These are phyloP conservation scores for Rubia peregrina DNA, from an alignment of 305 asterid genomes.

Conservation along the genomic window DNA sequence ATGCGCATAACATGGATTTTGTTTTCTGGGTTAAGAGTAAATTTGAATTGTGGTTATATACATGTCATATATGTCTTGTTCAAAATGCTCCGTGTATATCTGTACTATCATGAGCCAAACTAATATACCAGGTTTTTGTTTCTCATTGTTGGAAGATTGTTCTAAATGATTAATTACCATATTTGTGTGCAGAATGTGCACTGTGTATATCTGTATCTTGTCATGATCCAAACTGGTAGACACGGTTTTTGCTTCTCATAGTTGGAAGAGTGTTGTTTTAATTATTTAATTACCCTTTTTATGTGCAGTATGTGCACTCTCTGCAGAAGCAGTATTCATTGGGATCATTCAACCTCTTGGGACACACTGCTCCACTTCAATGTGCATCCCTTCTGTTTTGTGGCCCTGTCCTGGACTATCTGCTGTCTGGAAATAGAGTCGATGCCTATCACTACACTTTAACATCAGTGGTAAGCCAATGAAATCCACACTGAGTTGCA, in stretches of 20 bases:
- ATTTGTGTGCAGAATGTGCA: constrained; percentile 56
- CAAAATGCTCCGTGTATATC: constrained; percentile 2
- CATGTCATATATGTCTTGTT: too few relatives aligned
- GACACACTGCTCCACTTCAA: constrained; percentile 83
- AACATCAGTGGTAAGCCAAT: constrained; percentile 40
- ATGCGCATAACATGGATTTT: neutral
- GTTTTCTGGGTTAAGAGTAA: neutral
- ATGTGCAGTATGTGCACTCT: constrained; percentile 64
- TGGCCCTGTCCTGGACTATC: constrained; percentile 65
- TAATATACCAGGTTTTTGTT: neutral
- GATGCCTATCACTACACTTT: constrained; percentile 43
- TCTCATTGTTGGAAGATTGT: constrained; percentile 10
- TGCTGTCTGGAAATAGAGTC: constrained; percentile 59
- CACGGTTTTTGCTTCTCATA: constrained; percentile 1
- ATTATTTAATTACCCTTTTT: constrained; percentile 17
- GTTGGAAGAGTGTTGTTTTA: constrained; percentile 12
- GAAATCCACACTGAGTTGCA: neutral
- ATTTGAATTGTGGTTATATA: neutral
- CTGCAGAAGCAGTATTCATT: constrained; percentile 73
- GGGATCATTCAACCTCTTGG: constrained; percentile 72
- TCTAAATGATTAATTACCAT: constrained; percentile 18
- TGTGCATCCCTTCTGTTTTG: constrained; percentile 57
- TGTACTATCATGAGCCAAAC: constrained; percentile 9
- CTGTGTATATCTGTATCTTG: constrained; percentile 15
- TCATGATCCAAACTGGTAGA: constrained; percentile 8